phyloP scores from a whole-genome alignment of 495 filamentous ascomycete species.

The Clohesyomyces aquaticus region DNA sequence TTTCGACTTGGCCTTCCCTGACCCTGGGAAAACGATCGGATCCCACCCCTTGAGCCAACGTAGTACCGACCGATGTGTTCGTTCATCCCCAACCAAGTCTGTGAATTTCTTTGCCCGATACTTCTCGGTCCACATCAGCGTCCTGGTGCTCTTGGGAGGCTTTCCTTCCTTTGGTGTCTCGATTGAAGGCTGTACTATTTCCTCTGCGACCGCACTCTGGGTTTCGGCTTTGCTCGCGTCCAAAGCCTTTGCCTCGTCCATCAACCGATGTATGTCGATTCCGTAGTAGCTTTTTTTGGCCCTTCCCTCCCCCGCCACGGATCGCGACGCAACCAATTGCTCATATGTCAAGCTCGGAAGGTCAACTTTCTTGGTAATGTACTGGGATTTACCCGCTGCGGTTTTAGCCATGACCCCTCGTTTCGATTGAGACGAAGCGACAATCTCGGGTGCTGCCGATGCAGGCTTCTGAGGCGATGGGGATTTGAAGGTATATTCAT shows the following conservation, averaged over 20 bases:
- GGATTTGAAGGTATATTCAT: constrained; percentile 20
- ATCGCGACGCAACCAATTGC: constrained; percentile 69
- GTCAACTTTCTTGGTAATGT: constrained; percentile 57
- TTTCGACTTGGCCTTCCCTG: constrained; percentile 59
- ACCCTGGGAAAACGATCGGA: constrained; percentile 81
- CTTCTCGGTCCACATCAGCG: constrained; percentile 52
- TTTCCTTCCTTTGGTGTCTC: constrained; percentile 31
- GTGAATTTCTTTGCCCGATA: constrained; percentile 88
- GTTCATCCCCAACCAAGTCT: constrained; percentile 90
- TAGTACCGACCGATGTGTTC: constrained; percentile 88
- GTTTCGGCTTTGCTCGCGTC: constrained; percentile 24
- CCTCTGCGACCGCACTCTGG: neutral
- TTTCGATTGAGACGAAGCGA: constrained; percentile 1
- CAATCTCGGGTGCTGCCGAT: neutral
- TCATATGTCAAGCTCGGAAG: constrained; percentile 62
- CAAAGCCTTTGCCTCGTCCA: constrained; percentile 68
- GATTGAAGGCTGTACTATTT: constrained; percentile 24
- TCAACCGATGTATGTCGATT: constrained; percentile 80
- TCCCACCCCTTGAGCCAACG: constrained; percentile 96
- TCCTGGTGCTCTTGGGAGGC: constrained; percentile 25
- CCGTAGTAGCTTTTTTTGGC: constrained; percentile 89
- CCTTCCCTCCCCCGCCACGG: constrained; percentile 65
- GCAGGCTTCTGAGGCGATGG: constrained; percentile 13
- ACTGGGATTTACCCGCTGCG: constrained; percentile 66
- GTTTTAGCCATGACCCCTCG: constrained; percentile 57